These are phyloP conservation scores for Lodderomyces pseudojiufengensis DNA, from an alignment of 1,139 yeast genomes.

Conservation along the genomic window DNA sequence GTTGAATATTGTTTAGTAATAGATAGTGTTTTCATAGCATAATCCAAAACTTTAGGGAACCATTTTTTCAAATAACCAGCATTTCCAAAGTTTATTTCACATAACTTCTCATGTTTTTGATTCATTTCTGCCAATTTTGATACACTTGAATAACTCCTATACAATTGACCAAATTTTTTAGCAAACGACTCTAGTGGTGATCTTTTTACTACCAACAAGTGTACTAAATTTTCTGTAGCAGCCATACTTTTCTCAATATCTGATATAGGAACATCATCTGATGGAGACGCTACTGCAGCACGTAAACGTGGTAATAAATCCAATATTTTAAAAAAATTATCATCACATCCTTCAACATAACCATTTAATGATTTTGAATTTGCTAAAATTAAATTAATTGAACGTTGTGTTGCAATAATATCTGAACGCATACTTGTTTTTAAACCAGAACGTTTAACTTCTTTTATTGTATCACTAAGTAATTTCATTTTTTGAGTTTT, in stretches of 20 bases:
- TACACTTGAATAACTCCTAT: conserved; percentile 14
- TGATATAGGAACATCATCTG: conserved; percentile 70
- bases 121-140: conserved; percentile 17
- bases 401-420: conserved; percentile 55
- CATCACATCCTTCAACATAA: conserved; percentile 46
- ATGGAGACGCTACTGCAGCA: conserved; percentile 54
- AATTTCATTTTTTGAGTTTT: conserved; percentile 77
- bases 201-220: conserved; percentile 48
- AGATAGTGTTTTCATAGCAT: conserved; percentile 34
- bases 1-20: conserved; percentile 16
- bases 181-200: conserved; percentile 39
- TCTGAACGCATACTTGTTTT: conserved; percentile 64
- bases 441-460: conserved; percentile 71
- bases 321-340: conserved; percentile 61
- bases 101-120: conserved; percentile 10
- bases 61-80: conserved; percentile 25
- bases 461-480: conserved; percentile 72
- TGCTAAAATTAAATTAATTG: conserved; percentile 61
- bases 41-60: conserved; percentile 51
- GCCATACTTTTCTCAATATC: conserved; percentile 79
- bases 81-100: conserved; percentile 19
- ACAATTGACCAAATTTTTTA: conserved; percentile 12
- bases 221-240: conserved; percentile 70
- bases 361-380: conserved; percentile 46
- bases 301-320: conserved; percentile 81